A percentile compares a stretch with the other conserved stretches of the same genome.
phyloP scores from a whole-genome alignment of 2,329 filamentous ascomycete species.

The Fulvia fulva region DNA sequence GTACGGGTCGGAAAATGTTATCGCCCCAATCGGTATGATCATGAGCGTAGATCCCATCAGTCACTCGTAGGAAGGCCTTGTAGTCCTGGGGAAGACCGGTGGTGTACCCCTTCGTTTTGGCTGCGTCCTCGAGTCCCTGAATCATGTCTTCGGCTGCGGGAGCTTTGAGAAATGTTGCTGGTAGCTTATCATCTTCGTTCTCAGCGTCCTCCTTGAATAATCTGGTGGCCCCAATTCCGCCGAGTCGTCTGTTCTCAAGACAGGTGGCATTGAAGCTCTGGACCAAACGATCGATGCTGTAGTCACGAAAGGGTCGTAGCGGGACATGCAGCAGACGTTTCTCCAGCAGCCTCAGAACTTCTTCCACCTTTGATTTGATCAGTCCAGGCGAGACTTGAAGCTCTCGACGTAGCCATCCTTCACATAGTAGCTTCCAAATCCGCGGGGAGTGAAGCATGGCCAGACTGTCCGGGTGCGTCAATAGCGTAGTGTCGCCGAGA shows the following conservation, averaged over 20 bases:
- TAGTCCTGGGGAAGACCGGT: neutral
- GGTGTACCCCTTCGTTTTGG: neutral
- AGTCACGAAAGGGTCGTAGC: neutral
- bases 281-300: neutral
- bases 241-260: neutral
- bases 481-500: neutral
- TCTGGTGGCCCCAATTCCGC: neutral
- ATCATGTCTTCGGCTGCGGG: neutral
- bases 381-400: neutral
- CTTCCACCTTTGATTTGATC: neutral
- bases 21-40: neutral
- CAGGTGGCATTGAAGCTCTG: neutral
- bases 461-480: neutral
- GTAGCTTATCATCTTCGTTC: neutral
- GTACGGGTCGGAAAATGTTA: neutral
- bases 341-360: neutral
- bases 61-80: neutral
- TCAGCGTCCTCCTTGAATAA: neutral
- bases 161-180: neutral
- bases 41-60: neutral
- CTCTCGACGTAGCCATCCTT: neutral
- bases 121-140: neutral
- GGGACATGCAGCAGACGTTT: neutral
- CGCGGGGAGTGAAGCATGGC: neutral
- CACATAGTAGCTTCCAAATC: neutral